Base-by-base conservation (phyloP, 257 asterid genomes). In the Solanum peruvianum region DNA sequence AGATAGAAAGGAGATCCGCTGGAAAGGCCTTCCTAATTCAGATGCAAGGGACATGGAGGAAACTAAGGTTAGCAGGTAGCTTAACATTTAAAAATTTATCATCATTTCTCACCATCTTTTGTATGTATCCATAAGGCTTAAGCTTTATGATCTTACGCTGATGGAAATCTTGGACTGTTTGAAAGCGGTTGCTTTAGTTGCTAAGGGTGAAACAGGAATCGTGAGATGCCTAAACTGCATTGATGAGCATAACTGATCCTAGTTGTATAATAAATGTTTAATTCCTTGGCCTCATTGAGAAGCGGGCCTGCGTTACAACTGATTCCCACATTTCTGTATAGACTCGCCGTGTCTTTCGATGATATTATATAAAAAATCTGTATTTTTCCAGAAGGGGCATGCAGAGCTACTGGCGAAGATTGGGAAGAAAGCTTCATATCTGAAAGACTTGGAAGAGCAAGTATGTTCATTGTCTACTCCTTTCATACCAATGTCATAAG, bases 361-460 rank as follows among this genome's bases (percentile, higher is more conserved):
- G 82, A 44, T 45, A 39, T 64, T 75, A 35, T 35, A 35, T 33
- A 33, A 71, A 12, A 21, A 33, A 33, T 77, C 31, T 85, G 21
- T 41, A 60, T 21, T 18, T 86, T 25, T 85, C 72, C 90, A 88
- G 90, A 60, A 11, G 72, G 58, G 10, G 75, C 88, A 42, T 66
- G 85, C 86, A 75, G 60, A 88, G 45, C 71, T 85, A 13, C 23
- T 76, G 39, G 25, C 72, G 31, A 49, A 58, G 56, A 85, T 88
- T 67, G 47, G 60, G 31, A 85, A 77, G 82, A 85, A 85, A 82
- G 83, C 83, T 45, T 58, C 88, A 42, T 88, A 88, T 62, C 70
- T 88, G 66, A 76, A 88, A 71, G 90, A 88, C 44, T n/a, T 88
- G 72, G 90, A 88, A 88, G 83, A 85, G n/a, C 90, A 88, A 85